phyloP scores from a whole-genome alignment of 1,139 yeast species.

The Yamadazyma mexicana region DNA sequence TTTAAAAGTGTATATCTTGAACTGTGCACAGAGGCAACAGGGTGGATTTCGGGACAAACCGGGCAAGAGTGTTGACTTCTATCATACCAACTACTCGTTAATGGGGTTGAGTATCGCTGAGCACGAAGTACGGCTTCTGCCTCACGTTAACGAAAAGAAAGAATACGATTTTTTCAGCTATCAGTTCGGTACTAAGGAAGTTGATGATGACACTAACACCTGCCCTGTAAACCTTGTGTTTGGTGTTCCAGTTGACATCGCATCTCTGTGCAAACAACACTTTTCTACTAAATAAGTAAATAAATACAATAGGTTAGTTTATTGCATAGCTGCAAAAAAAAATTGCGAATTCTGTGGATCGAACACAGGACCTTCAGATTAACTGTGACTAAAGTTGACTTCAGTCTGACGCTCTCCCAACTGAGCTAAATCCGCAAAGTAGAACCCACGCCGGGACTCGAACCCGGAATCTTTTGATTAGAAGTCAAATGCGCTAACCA shows the following conservation, averaged over 20 bases:
- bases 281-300: background rate
- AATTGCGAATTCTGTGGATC: slow-evolving; percentile 52
- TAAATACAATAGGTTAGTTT: too few species aligned
- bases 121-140: slow-evolving; percentile 38
- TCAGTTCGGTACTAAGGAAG: slow-evolving; percentile 21
- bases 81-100: slow-evolving; percentile 85
- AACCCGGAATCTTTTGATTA: slow-evolving; percentile 35
- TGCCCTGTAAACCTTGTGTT: slow-evolving; percentile 60
- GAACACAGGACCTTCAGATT: slow-evolving; percentile 59
- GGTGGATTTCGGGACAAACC: slow-evolving; percentile 94
- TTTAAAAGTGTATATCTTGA: slow-evolving; percentile 63
- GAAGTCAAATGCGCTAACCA: slow-evolving; percentile 36
- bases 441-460: slow-evolving; percentile 34
- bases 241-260: slow-evolving; percentile 48
- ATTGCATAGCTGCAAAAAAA: too few species aligned
- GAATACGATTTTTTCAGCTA: slow-evolving; percentile 25
- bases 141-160: slow-evolving; percentile 9
- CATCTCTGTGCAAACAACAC: background rate
- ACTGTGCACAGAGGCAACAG: slow-evolving; percentile 65
- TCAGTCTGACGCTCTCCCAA: slow-evolving; percentile 60
- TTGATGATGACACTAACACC: slow-evolving; percentile 25
- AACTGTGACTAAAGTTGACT: slow-evolving; percentile 36
- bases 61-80: slow-evolving; percentile 74
- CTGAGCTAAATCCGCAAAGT: slow-evolving; percentile 46
- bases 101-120: slow-evolving; percentile 77